phyloP scores from a whole-genome alignment of 2,329 filamentous ascomycete species.

The Talaromyces sp. region DNA sequence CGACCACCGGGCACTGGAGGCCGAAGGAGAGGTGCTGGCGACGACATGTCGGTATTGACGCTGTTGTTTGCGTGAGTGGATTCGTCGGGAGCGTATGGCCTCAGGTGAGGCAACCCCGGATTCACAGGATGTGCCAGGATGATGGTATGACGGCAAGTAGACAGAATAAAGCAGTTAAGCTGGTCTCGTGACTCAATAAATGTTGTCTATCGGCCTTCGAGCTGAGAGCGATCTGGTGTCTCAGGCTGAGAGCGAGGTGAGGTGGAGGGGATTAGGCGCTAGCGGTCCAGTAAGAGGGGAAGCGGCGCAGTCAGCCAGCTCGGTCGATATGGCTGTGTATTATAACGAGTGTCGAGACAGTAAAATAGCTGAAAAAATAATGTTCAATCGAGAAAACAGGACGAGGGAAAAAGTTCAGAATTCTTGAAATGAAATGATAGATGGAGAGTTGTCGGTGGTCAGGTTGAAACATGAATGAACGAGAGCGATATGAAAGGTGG shows the following conservation, averaged over 20 bases:
- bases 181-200: not conserved
- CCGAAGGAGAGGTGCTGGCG: slow-evolving; percentile 75
- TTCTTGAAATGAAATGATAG: not conserved
- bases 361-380: not conserved
- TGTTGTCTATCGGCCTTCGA: not conserved
- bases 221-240: not conserved
- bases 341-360: not conserved
- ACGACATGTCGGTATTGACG: slow-evolving; percentile 59
- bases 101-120: slow-evolving; percentile 7
- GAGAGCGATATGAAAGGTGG: not conserved
- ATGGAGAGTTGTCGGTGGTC: not conserved
- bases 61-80: not conserved
- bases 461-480: not conserved
- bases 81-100: not conserved
- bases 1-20: slow-evolving; percentile 73
- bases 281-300: slow-evolving; percentile 9
- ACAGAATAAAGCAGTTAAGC: not conserved
- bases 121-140: slow-evolving; percentile 8
- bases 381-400: not conserved
- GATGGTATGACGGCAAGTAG: not conserved
- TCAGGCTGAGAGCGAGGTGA: not conserved
- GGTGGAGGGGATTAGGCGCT: slow-evolving; percentile 2
- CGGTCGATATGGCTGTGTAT: not conserved
- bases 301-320: not conserved
- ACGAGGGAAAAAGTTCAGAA: not conserved